Base-by-base conservation (phyloP, 371 early-diverging fungal species). In the Entomophthora muscae region DNA sequence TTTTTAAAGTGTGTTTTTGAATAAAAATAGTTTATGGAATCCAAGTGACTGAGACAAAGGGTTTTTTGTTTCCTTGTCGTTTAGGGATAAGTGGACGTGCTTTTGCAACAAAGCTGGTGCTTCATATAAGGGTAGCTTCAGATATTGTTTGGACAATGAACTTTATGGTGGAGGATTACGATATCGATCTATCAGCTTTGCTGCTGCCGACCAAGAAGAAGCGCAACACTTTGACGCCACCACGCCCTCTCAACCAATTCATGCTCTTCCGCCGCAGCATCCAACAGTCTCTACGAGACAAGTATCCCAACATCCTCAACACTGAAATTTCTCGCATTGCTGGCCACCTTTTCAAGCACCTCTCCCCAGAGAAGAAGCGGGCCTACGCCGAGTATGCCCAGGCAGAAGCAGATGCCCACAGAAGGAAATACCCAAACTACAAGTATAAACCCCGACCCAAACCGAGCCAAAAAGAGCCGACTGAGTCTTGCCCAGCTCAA, bases 221-320 rank as follows among this genome's bases (percentile, higher is more conserved):
- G 10, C 42, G 42, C 5, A 42, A 17, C 5, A 10, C 42, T 17
- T 10, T 10, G 10, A 17, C 17, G 10, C 56, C 56, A 55, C 56
- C 56, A 22, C 56, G 56, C 22, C 56, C 56, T 10, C 56, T 55
- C 24, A 55, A 55, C 56, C 56, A 22, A 21, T 55, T 55, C 21
- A 22, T 55, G 27, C 27, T 55, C 12, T 55, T 55, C 56, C 56
- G 56, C 21, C 3, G 23, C 3, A 27, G 27, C 24, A 55, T 24
- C 24, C 56, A 55, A 21, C 3, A 22, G 56, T 22, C 22, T 22
- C 10, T 55, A 55, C 5, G 22, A 12, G 27, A 55, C 10, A 55
- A 55, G 23, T 55, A 55, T 23, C 56, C 22, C 10, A 21, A 5
- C 3, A 13, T 55, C 13, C 21, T 27, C 13, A 55, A 55, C 56